Evolutionary conservation across 2,329 filamentous ascomycete species (phyloP).

Genomic region (Aspergillaceae sp.): DNA sequence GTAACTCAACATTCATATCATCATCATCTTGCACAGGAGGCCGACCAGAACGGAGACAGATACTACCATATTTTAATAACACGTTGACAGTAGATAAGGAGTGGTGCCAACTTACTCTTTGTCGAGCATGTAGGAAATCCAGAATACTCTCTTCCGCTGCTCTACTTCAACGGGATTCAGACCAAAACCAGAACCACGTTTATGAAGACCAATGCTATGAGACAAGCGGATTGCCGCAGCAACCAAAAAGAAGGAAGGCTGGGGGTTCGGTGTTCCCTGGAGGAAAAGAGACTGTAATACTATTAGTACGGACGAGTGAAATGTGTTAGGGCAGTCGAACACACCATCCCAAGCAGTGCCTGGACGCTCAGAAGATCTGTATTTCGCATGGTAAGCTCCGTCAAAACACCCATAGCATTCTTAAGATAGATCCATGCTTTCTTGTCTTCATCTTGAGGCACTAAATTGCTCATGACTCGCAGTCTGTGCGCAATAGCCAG

Average conservation of each 20-base stretch:
- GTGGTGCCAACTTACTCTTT: conserved; percentile 47
- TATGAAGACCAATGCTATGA: conserved; percentile 92
- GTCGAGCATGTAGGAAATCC: conserved; percentile 67
- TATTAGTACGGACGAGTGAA: conserved; percentile 5
- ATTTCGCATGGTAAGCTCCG: conserved; percentile 90
- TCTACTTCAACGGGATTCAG: conserved; percentile 90
- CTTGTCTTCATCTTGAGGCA: conserved; percentile 81
- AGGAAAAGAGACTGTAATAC: conserved; percentile 65
- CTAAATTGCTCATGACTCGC: conserved; percentile 89
- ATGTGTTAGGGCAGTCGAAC: conserved; percentile 6
- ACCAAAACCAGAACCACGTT: conserved; percentile 84
- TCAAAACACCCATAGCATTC: conserved; percentile 88
- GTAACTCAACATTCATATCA: conserved; percentile 92
- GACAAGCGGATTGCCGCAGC: conserved; percentile 83
- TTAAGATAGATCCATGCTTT: conserved; percentile 95
- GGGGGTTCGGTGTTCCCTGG: conserved; percentile 92
- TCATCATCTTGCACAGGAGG: conserved; percentile 67
- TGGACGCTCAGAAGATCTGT: conserved; percentile 93
- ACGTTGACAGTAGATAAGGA: neutral
- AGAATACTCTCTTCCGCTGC: conserved; percentile 71
- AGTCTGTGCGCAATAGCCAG: conserved; percentile 88
- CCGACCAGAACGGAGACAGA: conserved; percentile 62
- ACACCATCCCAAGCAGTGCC: conserved; percentile 77
- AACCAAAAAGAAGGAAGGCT: conserved; percentile 84
- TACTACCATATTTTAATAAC: conserved; percentile 28